Conservation (phyloP, 768 basidiomycete species). For the Piloderma croceum region DNA sequence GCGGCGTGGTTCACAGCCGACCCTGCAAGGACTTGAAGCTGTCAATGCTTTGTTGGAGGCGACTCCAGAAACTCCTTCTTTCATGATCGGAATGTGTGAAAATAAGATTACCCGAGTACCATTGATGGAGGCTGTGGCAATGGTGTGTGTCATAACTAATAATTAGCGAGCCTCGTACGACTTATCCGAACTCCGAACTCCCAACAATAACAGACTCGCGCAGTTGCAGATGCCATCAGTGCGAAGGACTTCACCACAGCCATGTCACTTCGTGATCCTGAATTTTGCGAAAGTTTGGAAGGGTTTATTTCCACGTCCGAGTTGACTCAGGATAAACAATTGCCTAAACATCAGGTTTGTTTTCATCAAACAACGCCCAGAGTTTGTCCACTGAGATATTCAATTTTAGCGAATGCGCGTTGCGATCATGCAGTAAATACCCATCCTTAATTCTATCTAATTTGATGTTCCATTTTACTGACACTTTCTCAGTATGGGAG, state of each 20-base stretch:
- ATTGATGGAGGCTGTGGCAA: constrained; percentile 86
- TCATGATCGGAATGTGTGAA: constrained; percentile 94
- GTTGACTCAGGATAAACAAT: constrained; percentile 45
- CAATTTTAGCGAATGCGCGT: constrained; percentile 63
- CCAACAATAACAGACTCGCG: constrained; percentile 78
- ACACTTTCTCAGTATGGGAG: constrained; percentile 65
- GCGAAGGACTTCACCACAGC: constrained; percentile 82
- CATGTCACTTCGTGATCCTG: constrained; percentile 83
- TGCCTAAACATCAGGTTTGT: constrained; percentile 47
- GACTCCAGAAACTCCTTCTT: constrained; percentile 85
- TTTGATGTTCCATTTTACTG: constrained; percentile 5
- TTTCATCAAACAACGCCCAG: not conserved
- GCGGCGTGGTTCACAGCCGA: constrained; percentile 69
- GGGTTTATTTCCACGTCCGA: constrained; percentile 78
- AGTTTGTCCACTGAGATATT: constrained; percentile 11
- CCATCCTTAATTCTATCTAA: no score
- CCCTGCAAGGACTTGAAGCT: constrained; percentile 93
- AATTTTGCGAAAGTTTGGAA: constrained; percentile 81
- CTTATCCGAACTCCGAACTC: constrained; percentile 9
- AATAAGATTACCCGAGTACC: constrained; percentile 93
- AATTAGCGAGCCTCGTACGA: not conserved
- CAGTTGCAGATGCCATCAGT: constrained; percentile 76
- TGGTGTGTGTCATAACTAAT: constrained; percentile 40
- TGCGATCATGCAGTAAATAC: constrained; percentile 81
- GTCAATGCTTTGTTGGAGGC: constrained; percentile 83